Base-by-base conservation (phyloP, 495 filamentous ascomycete species). In the Penicillium roqueforti region DNA sequence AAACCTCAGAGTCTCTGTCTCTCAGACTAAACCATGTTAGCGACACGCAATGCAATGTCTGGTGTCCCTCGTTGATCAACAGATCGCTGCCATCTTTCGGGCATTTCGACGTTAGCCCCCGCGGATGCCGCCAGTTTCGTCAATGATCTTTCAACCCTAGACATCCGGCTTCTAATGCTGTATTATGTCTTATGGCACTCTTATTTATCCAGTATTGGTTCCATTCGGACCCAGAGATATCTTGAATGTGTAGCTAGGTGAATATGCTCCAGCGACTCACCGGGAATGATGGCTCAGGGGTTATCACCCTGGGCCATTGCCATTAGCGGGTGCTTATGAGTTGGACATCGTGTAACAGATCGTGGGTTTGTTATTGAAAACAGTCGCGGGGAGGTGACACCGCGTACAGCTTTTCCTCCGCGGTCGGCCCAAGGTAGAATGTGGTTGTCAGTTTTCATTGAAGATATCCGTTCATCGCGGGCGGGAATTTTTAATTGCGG, bases 401-500 rank as follows among this genome's bases (percentile, higher is more conserved):
- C 6, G 53, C 46, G 29, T 37, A 57, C n/a, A 56, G 41, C 19
- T 61, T 61, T 41, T 64, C 23, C 14, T 56, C 47, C 3, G 52
- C 61, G 14, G 44, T 51, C 25, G 52, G 58, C 9, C 61, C 55
- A 26, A 64, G 34, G 31, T 61, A 52, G 13, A 64, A 56, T 8
- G 52, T 57, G 18, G 18, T 47, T 19, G 58, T 61, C 1, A 53
- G 25, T 25, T 60, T 61, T 48, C 55, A 58, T 20, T 47, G 39
- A n/a, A 55, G 54, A 31, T 64, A 61, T 19, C 58, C 55, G 23
- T 61, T 61, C 44, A 61, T 9, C 5, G 45, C 22, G 3, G 61
- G 47, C 1, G 52, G 58, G 34, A 64, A 56, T 31, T 56, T 53
- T 6, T 31, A 18, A 51, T 60, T 38, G 58, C 38, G 6, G 32